Percentiles rank a stretch among this genome's conserved stretches.
Evolutionary conservation across 768 basidiomycete genomes (phyloP).

Genomic region (Rhodotorula diobovata): DNA sequence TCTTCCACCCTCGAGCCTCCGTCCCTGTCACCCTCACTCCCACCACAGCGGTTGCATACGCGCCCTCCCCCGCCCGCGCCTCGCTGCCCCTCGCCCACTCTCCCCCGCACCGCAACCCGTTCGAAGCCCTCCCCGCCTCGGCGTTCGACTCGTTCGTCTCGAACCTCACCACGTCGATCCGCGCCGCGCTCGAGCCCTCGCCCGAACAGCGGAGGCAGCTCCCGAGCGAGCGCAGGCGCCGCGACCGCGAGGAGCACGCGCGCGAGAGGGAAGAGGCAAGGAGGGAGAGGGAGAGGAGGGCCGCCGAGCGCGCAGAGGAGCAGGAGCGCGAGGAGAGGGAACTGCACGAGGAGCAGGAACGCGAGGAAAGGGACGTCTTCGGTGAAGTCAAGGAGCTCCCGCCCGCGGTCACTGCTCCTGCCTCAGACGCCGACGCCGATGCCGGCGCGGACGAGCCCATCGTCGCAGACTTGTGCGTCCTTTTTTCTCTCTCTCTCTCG

Average conservation of each 20-base stretch:
- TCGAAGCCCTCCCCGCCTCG: conserved; percentile 4
- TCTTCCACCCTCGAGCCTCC: background rate
- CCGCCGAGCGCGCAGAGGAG: background rate
- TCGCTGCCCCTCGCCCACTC: background rate
- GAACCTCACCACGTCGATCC: conserved; percentile 4
- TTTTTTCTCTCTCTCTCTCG: background rate
- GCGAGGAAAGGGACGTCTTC: background rate
- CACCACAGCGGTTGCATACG: background rate
- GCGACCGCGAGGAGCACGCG: background rate
- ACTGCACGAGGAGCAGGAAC: background rate
- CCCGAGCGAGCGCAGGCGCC: background rate
- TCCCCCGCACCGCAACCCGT: background rate
- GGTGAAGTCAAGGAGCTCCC: background rate
- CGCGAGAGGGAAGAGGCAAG: background rate
- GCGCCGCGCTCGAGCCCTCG: background rate
- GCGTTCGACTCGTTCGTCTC: conserved; percentile 16
- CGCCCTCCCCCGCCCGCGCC: background rate
- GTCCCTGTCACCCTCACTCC: background rate
- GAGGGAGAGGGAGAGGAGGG: background rate
- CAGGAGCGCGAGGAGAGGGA: background rate
- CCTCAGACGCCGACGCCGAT: too few relatives aligned
- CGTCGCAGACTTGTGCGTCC: background rate
- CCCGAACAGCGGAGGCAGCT: background rate
- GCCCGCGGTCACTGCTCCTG: too few relatives aligned
- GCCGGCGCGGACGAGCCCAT: background rate